These are phyloP conservation scores for Nitzschia putrida DNA, from an alignment of 108 stramenopile species.

Conservation along the genomic window DNA sequence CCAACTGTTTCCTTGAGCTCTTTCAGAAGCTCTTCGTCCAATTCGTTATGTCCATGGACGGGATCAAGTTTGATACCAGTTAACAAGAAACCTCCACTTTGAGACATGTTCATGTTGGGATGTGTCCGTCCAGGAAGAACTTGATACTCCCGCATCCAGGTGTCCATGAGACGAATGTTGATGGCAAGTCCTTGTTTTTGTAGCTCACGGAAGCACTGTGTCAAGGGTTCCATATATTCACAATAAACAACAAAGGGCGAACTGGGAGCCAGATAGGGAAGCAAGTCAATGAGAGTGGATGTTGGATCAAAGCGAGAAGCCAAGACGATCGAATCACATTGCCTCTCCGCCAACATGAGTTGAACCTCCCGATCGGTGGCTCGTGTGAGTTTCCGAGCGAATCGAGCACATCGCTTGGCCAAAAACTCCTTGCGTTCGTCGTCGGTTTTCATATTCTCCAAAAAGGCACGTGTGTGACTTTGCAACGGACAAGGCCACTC, in stretches of 20 bases:
- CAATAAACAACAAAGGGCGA: constrained; percentile 88
- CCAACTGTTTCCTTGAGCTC: constrained; percentile 58
- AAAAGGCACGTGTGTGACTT: constrained; percentile 68
- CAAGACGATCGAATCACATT: constrained; percentile 77
- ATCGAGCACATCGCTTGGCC: constrained; percentile 68
- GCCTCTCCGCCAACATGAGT: constrained; percentile 43
- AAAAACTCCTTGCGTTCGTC: constrained; percentile 62
- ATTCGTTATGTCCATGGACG: constrained; percentile 70
- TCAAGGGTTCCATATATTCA: constrained; percentile 87
- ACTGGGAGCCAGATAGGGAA: constrained; percentile 73
- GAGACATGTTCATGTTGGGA: constrained; percentile 90
- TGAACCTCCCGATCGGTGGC: constrained; percentile 56
- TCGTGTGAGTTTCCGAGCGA: constrained; percentile 77
- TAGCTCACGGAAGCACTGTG: constrained; percentile 69
- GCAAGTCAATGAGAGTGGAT: constrained; percentile 56
- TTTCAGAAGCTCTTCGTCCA: constrained; percentile 60
- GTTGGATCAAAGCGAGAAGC: constrained; percentile 76
- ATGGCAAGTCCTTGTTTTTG: constrained; percentile 79
- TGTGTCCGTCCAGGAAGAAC: constrained; percentile 86
- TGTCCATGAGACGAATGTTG: constrained; percentile 79
- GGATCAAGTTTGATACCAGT: constrained; percentile 85
- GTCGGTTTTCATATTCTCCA: constrained; percentile 50
- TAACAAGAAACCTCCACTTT: constrained; percentile 85
- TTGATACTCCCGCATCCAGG: constrained; percentile 91
- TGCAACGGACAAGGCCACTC: constrained; percentile 77